phyloP scores from a whole-genome alignment of 1,139 yeast species.

The Arxiozyma bovina region DNA sequence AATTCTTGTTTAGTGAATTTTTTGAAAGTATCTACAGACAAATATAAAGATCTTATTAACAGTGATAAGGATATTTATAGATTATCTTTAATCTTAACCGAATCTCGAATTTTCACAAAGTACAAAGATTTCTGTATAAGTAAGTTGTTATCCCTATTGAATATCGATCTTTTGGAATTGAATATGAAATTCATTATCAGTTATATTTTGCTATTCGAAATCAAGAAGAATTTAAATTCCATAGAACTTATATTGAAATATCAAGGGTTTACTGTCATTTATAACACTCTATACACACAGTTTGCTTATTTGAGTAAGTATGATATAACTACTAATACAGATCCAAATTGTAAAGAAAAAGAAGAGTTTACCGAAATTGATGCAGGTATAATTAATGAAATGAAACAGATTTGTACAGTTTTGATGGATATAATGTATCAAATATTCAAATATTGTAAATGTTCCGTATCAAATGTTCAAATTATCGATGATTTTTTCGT shows the following conservation, averaged over 20 bases:
- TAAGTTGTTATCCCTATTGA: conserved; percentile 38
- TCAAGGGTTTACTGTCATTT: conserved; percentile 41
- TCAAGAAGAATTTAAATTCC: conserved; percentile 36
- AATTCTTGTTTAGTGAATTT: conserved; percentile 31
- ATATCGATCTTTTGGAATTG: conserved; percentile 33
- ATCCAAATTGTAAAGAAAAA: conserved; percentile 6
- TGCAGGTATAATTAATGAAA: conserved; percentile 24
- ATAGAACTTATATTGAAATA: conserved; percentile 42
- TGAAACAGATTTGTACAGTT: conserved; percentile 36
- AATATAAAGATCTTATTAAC: conserved; percentile 27
- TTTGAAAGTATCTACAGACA: conserved; percentile 31
- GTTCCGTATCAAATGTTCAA: conserved; percentile 37
- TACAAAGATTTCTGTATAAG: conserved; percentile 38
- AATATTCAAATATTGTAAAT: conserved; percentile 42
- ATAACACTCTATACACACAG: conserved; percentile 34
- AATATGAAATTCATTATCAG: conserved; percentile 40
- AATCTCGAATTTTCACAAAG: conserved; percentile 31
- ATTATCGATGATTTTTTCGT: conserved; percentile 47
- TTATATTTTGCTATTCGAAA: conserved; percentile 42
- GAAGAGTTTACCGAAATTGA: conserved; percentile 29
- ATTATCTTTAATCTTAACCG: conserved; percentile 31
- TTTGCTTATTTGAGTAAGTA: conserved; percentile 30
- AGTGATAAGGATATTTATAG: conserved; percentile 33
- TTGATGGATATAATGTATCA: conserved; percentile 47
- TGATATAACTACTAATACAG: conserved; percentile 18